These are phyloP conservation scores for Calonectria pauciramosa DNA, from an alignment of 2,329 filamentous ascomycete genomes.

Conservation along the genomic window DNA sequence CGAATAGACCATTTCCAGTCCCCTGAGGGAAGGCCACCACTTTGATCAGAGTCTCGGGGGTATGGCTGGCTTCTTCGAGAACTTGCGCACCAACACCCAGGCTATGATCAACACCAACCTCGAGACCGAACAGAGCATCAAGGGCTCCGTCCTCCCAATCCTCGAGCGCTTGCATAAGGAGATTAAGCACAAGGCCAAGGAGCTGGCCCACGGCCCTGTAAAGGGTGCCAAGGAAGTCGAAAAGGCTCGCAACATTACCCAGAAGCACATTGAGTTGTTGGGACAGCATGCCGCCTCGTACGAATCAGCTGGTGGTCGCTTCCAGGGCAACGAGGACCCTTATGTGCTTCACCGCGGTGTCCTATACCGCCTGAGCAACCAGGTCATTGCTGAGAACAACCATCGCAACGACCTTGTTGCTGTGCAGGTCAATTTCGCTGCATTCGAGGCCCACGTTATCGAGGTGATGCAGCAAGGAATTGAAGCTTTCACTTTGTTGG, in stretches of 20 bases:
- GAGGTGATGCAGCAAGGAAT: constrained; percentile 86
- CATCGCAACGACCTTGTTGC: constrained; percentile 91
- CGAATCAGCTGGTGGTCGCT: constrained; percentile 80
- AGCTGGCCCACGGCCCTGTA: constrained; percentile 82
- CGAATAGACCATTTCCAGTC: constrained; percentile 81
- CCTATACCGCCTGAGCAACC: constrained; percentile 86
- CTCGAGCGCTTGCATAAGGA: constrained; percentile 94
- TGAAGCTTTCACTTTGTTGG: constrained; percentile 85
- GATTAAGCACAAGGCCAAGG: constrained; percentile 96
- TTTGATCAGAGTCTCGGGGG: constrained; percentile 93
- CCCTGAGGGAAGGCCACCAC: constrained; percentile 90
- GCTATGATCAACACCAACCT: constrained; percentile 89
- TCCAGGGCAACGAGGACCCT: constrained; percentile 83
- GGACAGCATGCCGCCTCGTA: constrained; percentile 87
- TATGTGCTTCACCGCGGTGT: constrained; percentile 89
- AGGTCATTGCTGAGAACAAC: constrained; percentile 96
- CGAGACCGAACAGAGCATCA: constrained; percentile 93
- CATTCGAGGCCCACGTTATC: constrained; percentile 90
- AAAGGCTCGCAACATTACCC: constrained; percentile 85
- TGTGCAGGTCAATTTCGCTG: constrained; percentile 90
- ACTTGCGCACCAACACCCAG: constrained; percentile 92
- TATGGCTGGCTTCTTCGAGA: constrained; percentile 92
- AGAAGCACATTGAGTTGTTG: constrained; percentile 96
- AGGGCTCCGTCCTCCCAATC: constrained; percentile 86
- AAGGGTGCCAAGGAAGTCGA: constrained; percentile 93